Base-by-base conservation (phyloP, 345 rosid genomes). In the thale cress (Arabidopsis thaliana) region DNA sequence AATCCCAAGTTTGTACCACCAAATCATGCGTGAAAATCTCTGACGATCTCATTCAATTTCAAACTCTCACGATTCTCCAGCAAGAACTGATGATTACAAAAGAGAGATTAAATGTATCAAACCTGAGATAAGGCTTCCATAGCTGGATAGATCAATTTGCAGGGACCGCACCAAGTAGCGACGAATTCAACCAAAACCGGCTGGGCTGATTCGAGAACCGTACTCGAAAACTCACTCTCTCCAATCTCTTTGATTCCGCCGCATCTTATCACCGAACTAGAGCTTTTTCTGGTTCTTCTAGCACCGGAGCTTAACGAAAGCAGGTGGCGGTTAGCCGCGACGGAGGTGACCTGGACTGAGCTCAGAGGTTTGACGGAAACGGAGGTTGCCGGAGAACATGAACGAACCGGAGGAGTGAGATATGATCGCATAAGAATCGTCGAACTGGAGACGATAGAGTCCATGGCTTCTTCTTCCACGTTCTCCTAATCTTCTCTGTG, bases 161-260 rank as follows among this genome's bases (percentile, higher is more conserved):
- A 92, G 6, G 97, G 96, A 24, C 97, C 97, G 56, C 97, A 92
- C 97, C 97, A 90, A 63, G 71, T 82, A 52, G 97, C 97, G 3
- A 92, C 89, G 83, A 92, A 92, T 83, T 90, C 96, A 4, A 92
- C 93, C 12, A 89, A 85, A 73, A 91, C 91, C 60, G 93, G 96
- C 68, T 88, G 84, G 60, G 86, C 87, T 33, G 91, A 82, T 72
- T 83, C 79, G 67, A 89, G 69, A 52, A 89, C 97, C 59, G 82
- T 78, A 65, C 82, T 82, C 46, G 77, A 60, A 65, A 91, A 89
- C 80, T 85, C 87, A 28, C 58, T 82, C 70, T 92, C 86, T 6
- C 74, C 83, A 2, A 87, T 86, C 85, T 85, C 91, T 51, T 74
- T 72, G 42, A 92, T 83, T 53, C 83, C 86, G 3, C 78, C 81